Conservation (phyloP, 441 rosid genomes). For the Manihot esculenta region DNA sequence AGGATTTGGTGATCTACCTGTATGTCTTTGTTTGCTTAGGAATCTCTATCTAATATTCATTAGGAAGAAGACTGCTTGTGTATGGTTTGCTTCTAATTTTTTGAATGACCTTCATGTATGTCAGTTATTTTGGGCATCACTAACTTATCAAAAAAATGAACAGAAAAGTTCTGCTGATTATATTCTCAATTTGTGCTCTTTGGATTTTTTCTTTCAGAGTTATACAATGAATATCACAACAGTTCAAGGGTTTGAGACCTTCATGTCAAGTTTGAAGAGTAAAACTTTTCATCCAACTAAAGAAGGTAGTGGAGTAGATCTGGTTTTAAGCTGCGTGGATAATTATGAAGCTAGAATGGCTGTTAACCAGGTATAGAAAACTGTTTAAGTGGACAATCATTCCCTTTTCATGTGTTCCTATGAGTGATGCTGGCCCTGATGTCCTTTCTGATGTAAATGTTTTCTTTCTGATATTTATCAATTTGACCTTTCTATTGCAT, state of each 20-base stretch:
- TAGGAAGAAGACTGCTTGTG: neutral
- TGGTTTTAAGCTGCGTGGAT: conserved; percentile 96
- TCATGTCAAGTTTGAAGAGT: conserved; percentile 69
- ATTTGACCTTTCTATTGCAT: neutral
- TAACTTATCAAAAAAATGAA: neutral
- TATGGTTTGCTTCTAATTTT: neutral
- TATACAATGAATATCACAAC: conserved; percentile 90
- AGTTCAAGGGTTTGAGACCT: conserved; percentile 89
- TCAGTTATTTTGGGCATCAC: conserved; percentile 6
- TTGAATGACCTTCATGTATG: neutral
- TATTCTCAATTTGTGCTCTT: conserved; percentile 16
- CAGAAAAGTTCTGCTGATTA: neutral
- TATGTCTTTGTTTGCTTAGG: neutral
- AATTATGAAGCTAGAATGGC: conserved; percentile 99
- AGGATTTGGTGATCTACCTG: neutral
- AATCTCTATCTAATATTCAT: neutral
- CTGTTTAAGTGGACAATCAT: conserved; percentile 4
- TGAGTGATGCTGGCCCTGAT: neutral
- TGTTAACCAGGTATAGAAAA: conserved; percentile 81
- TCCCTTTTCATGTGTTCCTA: neutral
- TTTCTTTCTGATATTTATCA: neutral
- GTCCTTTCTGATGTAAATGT: neutral
- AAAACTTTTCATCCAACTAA: conserved; percentile 61
- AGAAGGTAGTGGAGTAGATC: conserved; percentile 88
- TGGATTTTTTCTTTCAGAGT: conserved; percentile 48